Conservation (phyloP, 1,139 yeast species). For the Pichia kudriavzevii region DNA sequence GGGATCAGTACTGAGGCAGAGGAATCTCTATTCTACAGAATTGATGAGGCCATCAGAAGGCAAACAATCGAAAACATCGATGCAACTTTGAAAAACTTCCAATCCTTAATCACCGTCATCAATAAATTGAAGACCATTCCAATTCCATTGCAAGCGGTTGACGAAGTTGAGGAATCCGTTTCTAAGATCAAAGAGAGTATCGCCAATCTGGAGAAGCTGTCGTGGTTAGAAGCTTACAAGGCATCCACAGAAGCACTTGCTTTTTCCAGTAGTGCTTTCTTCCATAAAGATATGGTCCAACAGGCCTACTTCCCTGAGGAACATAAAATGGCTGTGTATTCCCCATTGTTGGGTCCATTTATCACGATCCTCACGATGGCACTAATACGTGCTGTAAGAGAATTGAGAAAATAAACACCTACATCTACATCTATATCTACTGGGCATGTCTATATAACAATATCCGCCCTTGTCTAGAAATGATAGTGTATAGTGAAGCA, state of each 20-base stretch:
- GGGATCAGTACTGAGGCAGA: conserved; percentile 52
- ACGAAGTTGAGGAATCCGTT: conserved; percentile 38
- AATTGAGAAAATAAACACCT: conserved; percentile 19
- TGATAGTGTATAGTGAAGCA: neutral
- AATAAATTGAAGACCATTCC: conserved; percentile 69
- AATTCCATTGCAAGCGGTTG: conserved; percentile 60
- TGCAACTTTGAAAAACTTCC: conserved; percentile 48
- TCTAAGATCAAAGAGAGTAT: conserved; percentile 18
- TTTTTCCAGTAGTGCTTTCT: conserved; percentile 70
- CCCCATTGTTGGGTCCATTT: conserved; percentile 84
- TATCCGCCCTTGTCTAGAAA: no score
- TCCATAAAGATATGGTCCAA: conserved; percentile 90
- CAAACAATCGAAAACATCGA: conserved; percentile 48
- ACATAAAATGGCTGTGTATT: conserved; percentile 86
- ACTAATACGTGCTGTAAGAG: conserved; percentile 36
- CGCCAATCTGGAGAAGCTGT: neutral
- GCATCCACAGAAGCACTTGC: conserved; percentile 49
- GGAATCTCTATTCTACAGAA: conserved; percentile 50
- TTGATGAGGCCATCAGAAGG: conserved; percentile 60
- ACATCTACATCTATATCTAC: no score
- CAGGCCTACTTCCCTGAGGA: conserved; percentile 93
- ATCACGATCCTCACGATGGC: conserved; percentile 63
- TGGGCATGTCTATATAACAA: no score
- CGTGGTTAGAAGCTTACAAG: conserved; percentile 41
- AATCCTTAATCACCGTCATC: conserved; percentile 63